These are phyloP conservation scores for Typha latifolia DNA, from an alignment of 176 grass and related monocot genomes.

Conservation along the genomic window DNA sequence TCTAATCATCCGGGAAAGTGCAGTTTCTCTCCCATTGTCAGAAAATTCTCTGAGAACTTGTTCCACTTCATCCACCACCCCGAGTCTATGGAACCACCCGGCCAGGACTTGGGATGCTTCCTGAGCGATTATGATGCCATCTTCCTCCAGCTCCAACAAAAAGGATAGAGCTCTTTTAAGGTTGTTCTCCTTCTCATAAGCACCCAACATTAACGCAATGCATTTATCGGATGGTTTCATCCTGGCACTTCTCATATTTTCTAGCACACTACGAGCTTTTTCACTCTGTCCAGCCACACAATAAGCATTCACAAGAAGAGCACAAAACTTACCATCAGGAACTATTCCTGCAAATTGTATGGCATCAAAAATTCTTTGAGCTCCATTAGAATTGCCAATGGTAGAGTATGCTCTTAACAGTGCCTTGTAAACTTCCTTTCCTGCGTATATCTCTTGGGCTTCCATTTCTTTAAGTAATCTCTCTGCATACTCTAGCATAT, in stretches of 20 bases:
- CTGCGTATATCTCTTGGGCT: conserved; percentile 40
- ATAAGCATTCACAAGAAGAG: conserved; percentile 78
- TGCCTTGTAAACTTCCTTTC: conserved; percentile 83
- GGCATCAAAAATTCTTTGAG: conserved; percentile 52
- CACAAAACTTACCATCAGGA: conserved; percentile 52
- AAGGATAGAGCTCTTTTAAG: conserved; percentile 59
- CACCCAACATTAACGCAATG: conserved; percentile 35
- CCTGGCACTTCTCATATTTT: conserved; percentile 49
- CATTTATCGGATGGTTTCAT: conserved; percentile 52
- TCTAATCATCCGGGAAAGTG: conserved; percentile 1
- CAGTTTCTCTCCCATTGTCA: conserved; percentile 1
- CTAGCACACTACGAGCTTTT: conserved; percentile 37
- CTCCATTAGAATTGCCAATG: conserved; percentile 48
- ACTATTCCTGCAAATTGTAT: conserved; percentile 65
- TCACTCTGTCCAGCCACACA: conserved; percentile 29
- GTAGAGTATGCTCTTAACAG: conserved; percentile 76
- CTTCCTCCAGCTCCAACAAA: conserved; percentile 66
- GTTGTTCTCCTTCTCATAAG: conserved; percentile 40
- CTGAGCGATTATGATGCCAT: conserved; percentile 31
- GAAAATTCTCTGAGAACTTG: conserved; percentile 38
- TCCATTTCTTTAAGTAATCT: conserved; percentile 51
- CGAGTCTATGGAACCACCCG: conserved; percentile 58
- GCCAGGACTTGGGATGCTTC: conserved; percentile 48
- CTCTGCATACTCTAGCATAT: conserved; percentile 56
- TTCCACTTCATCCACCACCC: conserved; percentile 55